phyloP scores from a whole-genome alignment of 2,329 filamentous ascomycete species.

The Ophiobolus disseminans region DNA sequence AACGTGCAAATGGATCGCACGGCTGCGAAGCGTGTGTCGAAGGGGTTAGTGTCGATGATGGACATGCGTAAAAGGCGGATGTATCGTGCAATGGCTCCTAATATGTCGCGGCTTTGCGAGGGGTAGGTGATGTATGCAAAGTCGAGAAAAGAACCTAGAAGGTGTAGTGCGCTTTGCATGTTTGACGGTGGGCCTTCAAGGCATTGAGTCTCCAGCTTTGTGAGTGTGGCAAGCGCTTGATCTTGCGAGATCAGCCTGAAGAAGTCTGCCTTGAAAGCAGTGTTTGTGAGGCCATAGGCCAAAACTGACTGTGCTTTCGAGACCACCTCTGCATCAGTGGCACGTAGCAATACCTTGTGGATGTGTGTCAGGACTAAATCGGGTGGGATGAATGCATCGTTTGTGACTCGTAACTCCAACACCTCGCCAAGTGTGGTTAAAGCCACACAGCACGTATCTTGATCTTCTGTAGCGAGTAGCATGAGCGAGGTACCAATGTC shows the following conservation, averaged over 20 bases:
- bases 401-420: constrained; percentile 12
- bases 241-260: constrained; percentile 21
- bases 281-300: constrained; percentile 23
- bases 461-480: constrained; percentile 28
- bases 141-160: constrained; percentile 44
- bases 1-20: constrained; percentile 61
- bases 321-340: constrained; percentile 36
- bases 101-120: constrained; percentile 3
- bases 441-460: constrained; percentile 35
- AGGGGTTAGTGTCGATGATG: constrained; percentile 54
- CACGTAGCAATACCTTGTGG: constrained; percentile 23
- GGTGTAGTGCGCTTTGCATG: constrained; percentile 38
- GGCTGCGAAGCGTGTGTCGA: constrained; percentile 70
- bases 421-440: constrained; percentile 32
- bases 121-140: constrained; percentile 21
- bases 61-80: constrained; percentile 40
- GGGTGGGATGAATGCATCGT: constrained; percentile 20
- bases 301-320: constrained; percentile 39
- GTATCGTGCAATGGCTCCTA: constrained; percentile 29
- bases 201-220: constrained; percentile 37
- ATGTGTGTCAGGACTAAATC: constrained; percentile 30
- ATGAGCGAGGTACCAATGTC: constrained; percentile 31
- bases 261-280: constrained; percentile 13
- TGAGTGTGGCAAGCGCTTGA: constrained; percentile 23
- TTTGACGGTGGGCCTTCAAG: constrained; percentile 38